Base-by-base conservation (phyloP, 306 rosid genomes). In the Spatholobus suberectus region DNA sequence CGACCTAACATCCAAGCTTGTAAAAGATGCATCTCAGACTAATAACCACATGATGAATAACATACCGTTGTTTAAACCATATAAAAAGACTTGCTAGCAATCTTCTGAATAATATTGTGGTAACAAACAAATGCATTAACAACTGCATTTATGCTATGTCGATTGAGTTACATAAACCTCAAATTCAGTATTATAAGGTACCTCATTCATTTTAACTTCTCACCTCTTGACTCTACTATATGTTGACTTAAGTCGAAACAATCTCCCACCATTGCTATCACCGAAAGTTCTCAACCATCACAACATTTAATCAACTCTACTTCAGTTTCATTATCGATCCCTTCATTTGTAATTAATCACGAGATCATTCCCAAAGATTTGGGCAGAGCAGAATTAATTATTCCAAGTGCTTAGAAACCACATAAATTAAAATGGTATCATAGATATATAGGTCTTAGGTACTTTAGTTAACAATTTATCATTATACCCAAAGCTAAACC, bases 101-200 rank as follows among this genome's bases (percentile, higher is more conserved):
- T 27, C 11, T 27, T 27, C 2, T 27, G 20, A 59, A 13, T 14
- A n/a, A n/a, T n/a, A 59, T 59, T 14, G 9, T 12, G 9, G 35
- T 24, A 24, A 12, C 68, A 61, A 11, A 3, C 40, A 61, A 61
- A 27, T 61, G 20, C 38, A 61, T 61, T 61, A 61, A 61, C 20
- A 61, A 61, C 68, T 14, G 20, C 68, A 61, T 61, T 61, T 27
- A 61, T 61, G 37, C 24, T 24, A 59, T 59, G 66, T 59, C 66
- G n/a, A 8, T 58, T 24, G 66, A 58, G 35, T 24, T 29, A 58
- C 24, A 58, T 0, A 58, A 58, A 11, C 34, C 27, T 54, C 61
- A 54, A 54, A 6, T 51, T 17, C 9, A 51, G 17, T 29, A 29
- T 29, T 29, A 29, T 29, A 1, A 29, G n/a, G n/a, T 29, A 29